Evolutionary conservation across 2,329 filamentous ascomycete genomes (phyloP), one percentile per base, ranked within the genome.

Genomic region (Purpureocillium takamizusanense): DNA sequence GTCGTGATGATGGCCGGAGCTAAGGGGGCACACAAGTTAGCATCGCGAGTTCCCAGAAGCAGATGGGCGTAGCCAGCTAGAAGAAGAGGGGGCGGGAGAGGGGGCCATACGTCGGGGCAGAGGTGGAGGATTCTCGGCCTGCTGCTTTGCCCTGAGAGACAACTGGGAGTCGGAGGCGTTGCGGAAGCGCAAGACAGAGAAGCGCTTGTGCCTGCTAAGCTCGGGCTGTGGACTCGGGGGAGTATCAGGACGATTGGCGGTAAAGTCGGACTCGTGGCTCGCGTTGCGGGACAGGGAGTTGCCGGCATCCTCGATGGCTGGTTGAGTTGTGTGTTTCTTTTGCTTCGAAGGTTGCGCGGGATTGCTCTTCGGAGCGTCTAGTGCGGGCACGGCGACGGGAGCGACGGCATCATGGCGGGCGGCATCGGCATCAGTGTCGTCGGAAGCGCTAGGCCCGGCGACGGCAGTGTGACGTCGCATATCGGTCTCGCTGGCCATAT

Each of bases 111-210:
- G 73, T 62, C 64, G 74, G 55, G 67, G 78, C 54, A 75, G 69
- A 50, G 70, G 79, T 51, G 70, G 77, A 16, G 69, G 61, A 49
- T 66, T 71, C 51, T 71, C 66, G 43, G 69, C 66, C 40, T 87
- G 81, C 51, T 83, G 76, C 57, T 82, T 88, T 37, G 83, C 82
- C 56, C 78, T 76, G 23, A 79, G 69, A 10, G 86, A 87, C 44
- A 97, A 66, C 60, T 95, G 88, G 36, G 88, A 84, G 63, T 97
- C 90, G 8, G 89, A 95, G 44, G 87, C 89, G 73, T 95, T 89
- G 53, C 88, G 84, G 59, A 92, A 88, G 54, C 83, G 81, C 63
- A 95, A 68, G 60, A 94, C 68, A 40, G 75, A 80, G 55, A 82
- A 82, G 44, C 77, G 74, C 42, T 70, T 72, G 49, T 77, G 71